Base-by-base conservation (phyloP, 495 filamentous ascomycete species). In the Hypoxylon perforatum region DNA sequence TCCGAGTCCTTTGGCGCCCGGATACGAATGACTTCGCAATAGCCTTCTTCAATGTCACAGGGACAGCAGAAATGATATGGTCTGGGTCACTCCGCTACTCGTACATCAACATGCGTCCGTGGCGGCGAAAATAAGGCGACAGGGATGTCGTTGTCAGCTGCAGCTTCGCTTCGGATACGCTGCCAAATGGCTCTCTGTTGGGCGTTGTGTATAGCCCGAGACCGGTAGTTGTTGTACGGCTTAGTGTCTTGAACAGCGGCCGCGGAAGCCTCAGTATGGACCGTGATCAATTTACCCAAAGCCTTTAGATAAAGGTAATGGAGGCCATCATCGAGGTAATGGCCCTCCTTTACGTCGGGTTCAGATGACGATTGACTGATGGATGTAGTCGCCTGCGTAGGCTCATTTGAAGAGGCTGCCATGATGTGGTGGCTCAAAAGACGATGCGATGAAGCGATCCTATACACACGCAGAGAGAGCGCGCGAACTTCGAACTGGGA, bases 161-260 rank as follows among this genome's bases (percentile, higher is more conserved):
- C 2, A 10, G 55, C 45, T 49, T 48, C 28, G 14, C 48, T 44
- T 41, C 44, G 18, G 23, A 58, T 49, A 2, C n/a, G 11, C 17
- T 58, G 30, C 55, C 44, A 58, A 18, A 49, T 25, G 14, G 3
- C 45, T 41, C 55, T 58, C 21, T 49, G 44, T 1, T 49, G 44
- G 19, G 6, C 10, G n/a, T 58, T 58, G 15, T 58, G 55, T 15
- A 41, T 22, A 17, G 35, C 55, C 17, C 55, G 55, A 28, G 44
- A 49, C 1, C 17, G 30, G 33, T 6, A 49, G 30, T 28, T 25
- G 19, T 41, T 49, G 33, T 58, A 48, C 17, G 45, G 33, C n/a
- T 58, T 49, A 0, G 36, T 23, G 12, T 19, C 1, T 5, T 7
- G 25, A 19, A 25, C 12, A 7, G 18, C 14, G 7, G 21, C 14